A percentile compares a stretch with the other conserved stretches of the same genome.
Evolutionary conservation across 805 yeast species (phyloP).

Genomic region (Peterozyma toletana): DNA sequence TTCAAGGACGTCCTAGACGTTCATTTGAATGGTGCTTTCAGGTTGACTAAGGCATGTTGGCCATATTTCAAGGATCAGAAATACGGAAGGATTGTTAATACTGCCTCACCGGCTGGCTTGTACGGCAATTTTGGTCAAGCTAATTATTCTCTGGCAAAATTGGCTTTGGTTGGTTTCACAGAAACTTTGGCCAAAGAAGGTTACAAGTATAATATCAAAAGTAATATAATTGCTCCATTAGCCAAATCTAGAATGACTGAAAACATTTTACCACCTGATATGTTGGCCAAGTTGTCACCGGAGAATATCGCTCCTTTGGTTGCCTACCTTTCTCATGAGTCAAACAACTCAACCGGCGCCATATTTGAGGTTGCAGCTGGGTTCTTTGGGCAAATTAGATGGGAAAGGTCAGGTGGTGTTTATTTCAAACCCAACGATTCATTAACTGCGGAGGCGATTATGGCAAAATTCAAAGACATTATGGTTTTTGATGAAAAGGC

Average conservation of each 20-base stretch:
- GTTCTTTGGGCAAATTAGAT: conserved; percentile 81
- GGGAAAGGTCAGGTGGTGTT: conserved; percentile 91
- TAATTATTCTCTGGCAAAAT: conserved; percentile 89
- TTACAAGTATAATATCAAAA: conserved; percentile 69
- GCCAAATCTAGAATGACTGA: conserved; percentile 98
- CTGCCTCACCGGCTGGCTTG: conserved; percentile 96
- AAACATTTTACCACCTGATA: conserved; percentile 75
- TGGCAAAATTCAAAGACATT: conserved; percentile 57
- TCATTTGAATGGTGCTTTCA: conserved; percentile 85
- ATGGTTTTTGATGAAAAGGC: conserved; percentile 52
- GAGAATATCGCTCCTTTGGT: conserved; percentile 92
- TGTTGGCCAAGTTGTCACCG: conserved; percentile 74
- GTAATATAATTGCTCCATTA: conserved; percentile 87
- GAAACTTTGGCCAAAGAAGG: conserved; percentile 97
- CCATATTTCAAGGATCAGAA: conserved; percentile 76
- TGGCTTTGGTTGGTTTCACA: conserved; percentile 83
- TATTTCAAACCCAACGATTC: conserved; percentile 70
- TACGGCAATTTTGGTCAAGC: conserved; percentile 97
- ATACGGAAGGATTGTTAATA: conserved; percentile 84
- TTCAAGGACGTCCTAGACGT: conserved; percentile 78
- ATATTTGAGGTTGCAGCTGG: conserved; percentile 95
- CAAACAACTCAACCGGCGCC: conserved; percentile 57
- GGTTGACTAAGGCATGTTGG: conserved; percentile 88
- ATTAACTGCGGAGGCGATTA: conserved; percentile 81
- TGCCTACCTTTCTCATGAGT: conserved; percentile 67